These are phyloP conservation scores for Apiospora rasikravindrae DNA, from an alignment of 2,329 filamentous ascomycete genomes.

Conservation along the genomic window DNA sequence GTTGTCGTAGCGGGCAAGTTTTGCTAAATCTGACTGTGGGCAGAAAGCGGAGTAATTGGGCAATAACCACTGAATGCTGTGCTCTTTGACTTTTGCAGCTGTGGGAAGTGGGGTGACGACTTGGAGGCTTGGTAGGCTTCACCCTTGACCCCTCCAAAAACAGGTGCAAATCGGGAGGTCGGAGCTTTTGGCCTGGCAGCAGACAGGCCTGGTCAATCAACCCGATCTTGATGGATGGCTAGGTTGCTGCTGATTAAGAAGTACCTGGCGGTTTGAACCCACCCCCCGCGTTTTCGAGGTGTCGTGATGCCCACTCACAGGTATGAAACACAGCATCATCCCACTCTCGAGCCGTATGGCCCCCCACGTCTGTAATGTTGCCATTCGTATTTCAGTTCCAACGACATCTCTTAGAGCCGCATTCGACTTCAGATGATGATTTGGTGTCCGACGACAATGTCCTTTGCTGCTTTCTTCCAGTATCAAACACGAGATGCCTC, in stretches of 20 bases:
- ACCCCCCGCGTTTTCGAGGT: conserved; percentile 10
- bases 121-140: not conserved
- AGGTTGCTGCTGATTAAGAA: not conserved
- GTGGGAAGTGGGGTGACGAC: not conserved
- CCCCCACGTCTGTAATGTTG: conserved; percentile 14
- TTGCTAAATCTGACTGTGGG: conserved; percentile 19
- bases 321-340: conserved; percentile 6
- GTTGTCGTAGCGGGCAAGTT: conserved; percentile 18
- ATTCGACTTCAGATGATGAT: conserved; percentile 11
- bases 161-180: not conserved
- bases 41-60: conserved; percentile 19
- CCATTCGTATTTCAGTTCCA: conserved; percentile 4
- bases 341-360: conserved; percentile 10
- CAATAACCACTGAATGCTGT: not conserved
- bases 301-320: conserved; percentile 12
- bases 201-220: not conserved
- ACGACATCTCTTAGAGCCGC: conserved; percentile 15
- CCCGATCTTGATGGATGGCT: not conserved
- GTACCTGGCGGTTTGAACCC: not conserved
- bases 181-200: not conserved
- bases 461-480: not conserved
- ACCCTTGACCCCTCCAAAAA: not conserved
- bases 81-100: conserved; percentile 13
- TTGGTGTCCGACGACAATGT: not conserved
- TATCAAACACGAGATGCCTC: not conserved